These are phyloP conservation scores for Leishmania tropica DNA, from an alignment of 208 protist species.

Conservation along the genomic window DNA sequence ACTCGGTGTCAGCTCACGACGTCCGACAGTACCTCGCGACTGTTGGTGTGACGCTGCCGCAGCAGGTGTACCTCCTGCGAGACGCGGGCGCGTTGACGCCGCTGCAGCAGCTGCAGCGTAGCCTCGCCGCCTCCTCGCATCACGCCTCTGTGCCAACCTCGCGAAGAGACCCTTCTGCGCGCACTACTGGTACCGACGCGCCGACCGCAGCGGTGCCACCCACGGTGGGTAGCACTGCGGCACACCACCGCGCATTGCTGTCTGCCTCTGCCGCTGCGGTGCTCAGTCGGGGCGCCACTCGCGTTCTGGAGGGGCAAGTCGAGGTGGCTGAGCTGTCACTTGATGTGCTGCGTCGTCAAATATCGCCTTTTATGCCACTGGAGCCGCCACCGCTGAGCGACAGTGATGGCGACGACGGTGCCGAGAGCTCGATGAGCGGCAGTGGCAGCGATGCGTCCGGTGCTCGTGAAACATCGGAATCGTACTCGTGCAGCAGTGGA, in stretches of 20 bases:
- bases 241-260: neutral
- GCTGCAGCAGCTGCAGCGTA: slow-evolving; percentile 8
- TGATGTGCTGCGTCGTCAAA: slow-evolving; percentile 26
- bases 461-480: neutral
- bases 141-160: neutral
- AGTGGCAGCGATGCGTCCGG: neutral
- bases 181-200: neutral
- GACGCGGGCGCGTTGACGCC: neutral
- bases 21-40: slow-evolving; percentile 30
- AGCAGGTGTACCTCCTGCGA: slow-evolving; percentile 33
- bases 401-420: neutral
- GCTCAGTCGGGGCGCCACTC: slow-evolving; percentile 2
- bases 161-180: neutral
- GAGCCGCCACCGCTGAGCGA: slow-evolving; percentile 5
- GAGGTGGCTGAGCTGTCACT: slow-evolving; percentile 34
- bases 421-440: neutral
- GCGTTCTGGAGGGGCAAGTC: slow-evolving; percentile 31
- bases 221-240: neutral
- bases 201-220: neutral
- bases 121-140: neutral
- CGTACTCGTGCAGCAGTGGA: slow-evolving; percentile 1
- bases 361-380: slow-evolving; percentile 17
- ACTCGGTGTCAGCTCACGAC: slow-evolving; percentile 25
- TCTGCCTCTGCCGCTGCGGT: neutral
- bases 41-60: slow-evolving; percentile 32